A percentile compares a stretch with the other conserved stretches of the same genome.
Conservation (phyloP, 805 yeast species). For the Wickerhamomyces mucosus region DNA sequence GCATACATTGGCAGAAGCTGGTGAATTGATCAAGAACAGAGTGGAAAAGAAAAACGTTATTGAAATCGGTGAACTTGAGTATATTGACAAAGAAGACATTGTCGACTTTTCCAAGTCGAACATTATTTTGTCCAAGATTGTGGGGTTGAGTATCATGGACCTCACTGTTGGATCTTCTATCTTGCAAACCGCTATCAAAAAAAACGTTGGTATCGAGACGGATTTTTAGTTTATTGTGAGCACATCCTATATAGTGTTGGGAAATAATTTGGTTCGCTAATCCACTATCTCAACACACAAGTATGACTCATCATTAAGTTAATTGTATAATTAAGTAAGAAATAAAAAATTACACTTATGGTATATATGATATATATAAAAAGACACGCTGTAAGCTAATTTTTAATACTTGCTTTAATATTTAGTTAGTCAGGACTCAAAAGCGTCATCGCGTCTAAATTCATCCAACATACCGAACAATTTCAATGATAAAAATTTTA, state of each 20-base stretch:
- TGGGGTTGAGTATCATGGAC: conserved; percentile 61
- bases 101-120: conserved; percentile 12
- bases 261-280: conserved; percentile 1
- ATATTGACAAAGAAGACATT: conserved; percentile 4
- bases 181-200: conserved; percentile 20
- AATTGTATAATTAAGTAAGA: too few relatives aligned
- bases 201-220: conserved; percentile 22
- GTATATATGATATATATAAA: too few relatives aligned
- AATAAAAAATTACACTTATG: too few relatives aligned
- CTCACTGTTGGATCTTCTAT: conserved; percentile 39
- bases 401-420: too few relatives aligned
- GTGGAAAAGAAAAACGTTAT: conserved; percentile 31
- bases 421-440: too few relatives aligned
- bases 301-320: too few relatives aligned
- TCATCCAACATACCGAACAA: too few relatives aligned
- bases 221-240: conserved; percentile 17
- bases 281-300: not conserved
- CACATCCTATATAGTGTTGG: not conserved
- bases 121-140: conserved; percentile 42
- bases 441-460: too few relatives aligned
- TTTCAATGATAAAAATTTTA: too few relatives aligned
- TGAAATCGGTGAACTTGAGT: conserved; percentile 35
- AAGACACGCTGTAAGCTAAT: too few relatives aligned
- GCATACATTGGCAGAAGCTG: conserved; percentile 52
- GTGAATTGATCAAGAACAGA: conserved; percentile 45